A percentile compares a stretch with the other conserved stretches of the same genome.
Conservation (phyloP, 2,329 filamentous ascomycete genomes). For the Bipolaris victoriae region DNA sequence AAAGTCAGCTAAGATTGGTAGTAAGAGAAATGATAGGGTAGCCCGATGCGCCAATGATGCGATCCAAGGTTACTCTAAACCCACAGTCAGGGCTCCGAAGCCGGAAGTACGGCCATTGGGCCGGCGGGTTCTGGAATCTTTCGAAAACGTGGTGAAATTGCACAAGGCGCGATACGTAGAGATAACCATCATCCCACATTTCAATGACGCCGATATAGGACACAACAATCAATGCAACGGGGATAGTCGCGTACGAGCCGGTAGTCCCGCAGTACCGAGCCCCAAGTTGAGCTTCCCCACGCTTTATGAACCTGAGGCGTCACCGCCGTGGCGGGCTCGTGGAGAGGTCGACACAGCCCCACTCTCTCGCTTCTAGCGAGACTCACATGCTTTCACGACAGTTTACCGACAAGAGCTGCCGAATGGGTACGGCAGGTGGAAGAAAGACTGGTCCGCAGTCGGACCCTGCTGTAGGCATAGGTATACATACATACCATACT, state of each 20-base stretch:
- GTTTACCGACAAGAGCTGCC: conserved; percentile 25
- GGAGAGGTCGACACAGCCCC: conserved; percentile 19
- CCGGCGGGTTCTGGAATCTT: conserved; percentile 20
- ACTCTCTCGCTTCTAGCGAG: conserved; percentile 22
- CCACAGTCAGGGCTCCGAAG: conserved; percentile 37
- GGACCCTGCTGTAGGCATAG: conserved; percentile 20
- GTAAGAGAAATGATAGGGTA: conserved; percentile 25
- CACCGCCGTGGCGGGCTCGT: conserved; percentile 18
- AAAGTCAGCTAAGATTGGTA: conserved; percentile 1
- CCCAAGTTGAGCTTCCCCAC: conserved; percentile 28
- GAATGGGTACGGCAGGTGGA: conserved; percentile 21
- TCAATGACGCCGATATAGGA: not conserved
- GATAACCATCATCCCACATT: conserved; percentile 31
- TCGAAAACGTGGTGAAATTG: conserved; percentile 26
- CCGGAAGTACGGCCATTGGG: conserved; percentile 33
- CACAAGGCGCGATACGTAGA: conserved; percentile 22
- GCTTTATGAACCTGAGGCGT: conserved; percentile 14
- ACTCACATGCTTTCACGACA: conserved; percentile 34
- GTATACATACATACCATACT: not conserved
- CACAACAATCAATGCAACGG: conserved; percentile 2
- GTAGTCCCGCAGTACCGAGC: not conserved
- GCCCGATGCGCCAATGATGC: conserved; percentile 16
- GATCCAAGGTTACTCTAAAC: conserved; percentile 28
- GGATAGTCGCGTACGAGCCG: conserved; percentile 10
- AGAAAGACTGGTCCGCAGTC: conserved; percentile 31